Conservation (phyloP, 1,284 basidiomycete species). For the Lentinula novae-zelandiae region DNA sequence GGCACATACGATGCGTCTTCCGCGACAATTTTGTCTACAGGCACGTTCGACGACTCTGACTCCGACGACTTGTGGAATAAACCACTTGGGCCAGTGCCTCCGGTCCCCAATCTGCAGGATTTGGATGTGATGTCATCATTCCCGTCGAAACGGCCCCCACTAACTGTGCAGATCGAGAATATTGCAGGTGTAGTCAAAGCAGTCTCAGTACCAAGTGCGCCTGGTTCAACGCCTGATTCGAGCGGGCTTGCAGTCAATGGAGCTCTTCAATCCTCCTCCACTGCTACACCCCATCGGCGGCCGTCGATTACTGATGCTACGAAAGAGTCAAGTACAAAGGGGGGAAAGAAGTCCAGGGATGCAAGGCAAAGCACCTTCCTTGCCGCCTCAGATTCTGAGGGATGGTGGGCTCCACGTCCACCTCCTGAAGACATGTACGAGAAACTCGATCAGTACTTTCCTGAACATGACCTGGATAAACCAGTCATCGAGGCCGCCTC, state of each 20-base stretch:
- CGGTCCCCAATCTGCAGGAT: slow-evolving; percentile 16
- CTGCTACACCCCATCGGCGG: neutral
- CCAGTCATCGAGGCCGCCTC: slow-evolving; percentile 87
- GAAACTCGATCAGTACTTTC: slow-evolving; percentile 93
- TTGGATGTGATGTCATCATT: slow-evolving; percentile 18
- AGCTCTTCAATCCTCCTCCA: slow-evolving; percentile 3
- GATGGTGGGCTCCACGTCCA: slow-evolving; percentile 82
- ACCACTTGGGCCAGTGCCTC: slow-evolving; percentile 23
- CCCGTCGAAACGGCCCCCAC: slow-evolving; percentile 26
- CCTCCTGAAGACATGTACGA: slow-evolving; percentile 93
- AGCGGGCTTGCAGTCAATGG: neutral
- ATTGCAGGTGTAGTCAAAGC: slow-evolving; percentile 15
- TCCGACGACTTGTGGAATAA: slow-evolving; percentile 36
- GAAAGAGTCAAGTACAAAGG: slow-evolving; percentile 9
- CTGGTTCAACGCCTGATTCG: slow-evolving; percentile 19
- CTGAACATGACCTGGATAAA: slow-evolving; percentile 93
- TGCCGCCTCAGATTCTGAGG: slow-evolving; percentile 35
- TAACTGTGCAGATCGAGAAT: slow-evolving; percentile 37
- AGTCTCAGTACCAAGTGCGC: slow-evolving; percentile 18
- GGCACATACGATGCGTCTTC: slow-evolving; percentile 17
- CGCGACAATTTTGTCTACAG: slow-evolving; percentile 22
- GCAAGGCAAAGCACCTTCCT: slow-evolving; percentile 56
- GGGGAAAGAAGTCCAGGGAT: slow-evolving; percentile 23
- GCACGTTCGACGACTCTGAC: slow-evolving; percentile 39
- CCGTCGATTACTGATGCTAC: neutral